Evolutionary conservation across 2,329 filamentous ascomycete genomes (phyloP).

Genomic region (Penicillium sp.): DNA sequence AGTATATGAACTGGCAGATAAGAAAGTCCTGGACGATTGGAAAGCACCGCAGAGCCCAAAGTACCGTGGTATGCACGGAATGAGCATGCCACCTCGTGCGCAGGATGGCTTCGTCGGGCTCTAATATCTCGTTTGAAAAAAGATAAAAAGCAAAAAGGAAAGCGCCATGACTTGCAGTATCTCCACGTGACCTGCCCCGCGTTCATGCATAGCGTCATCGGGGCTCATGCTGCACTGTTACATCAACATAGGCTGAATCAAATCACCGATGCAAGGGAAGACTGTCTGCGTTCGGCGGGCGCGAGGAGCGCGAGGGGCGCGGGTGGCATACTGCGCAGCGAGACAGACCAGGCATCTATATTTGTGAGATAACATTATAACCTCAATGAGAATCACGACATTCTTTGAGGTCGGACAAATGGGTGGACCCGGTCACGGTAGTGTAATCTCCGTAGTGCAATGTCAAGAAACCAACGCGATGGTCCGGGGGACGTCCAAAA

Average conservation of each 20-base stretch:
- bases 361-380: background rate
- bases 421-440: background rate
- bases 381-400: conserved; percentile 6
- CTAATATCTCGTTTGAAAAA: conserved; percentile 5
- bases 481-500: background rate
- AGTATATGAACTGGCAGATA: conserved; percentile 63
- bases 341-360: background rate
- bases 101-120: conserved; percentile 29
- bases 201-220: conserved; percentile 17
- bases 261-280: background rate
- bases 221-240: conserved; percentile 13
- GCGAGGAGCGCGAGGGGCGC: background rate
- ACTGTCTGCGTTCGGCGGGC: background rate
- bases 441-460: conserved; percentile 5
- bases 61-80: conserved; percentile 67
- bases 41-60: conserved; percentile 56
- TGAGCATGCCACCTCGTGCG: conserved; percentile 49
- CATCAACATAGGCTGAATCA: conserved; percentile 12
- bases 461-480: background rate
- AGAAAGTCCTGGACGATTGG: conserved; percentile 60
- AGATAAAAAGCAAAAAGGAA: background rate
- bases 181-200: conserved; percentile 20
- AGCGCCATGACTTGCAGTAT: conserved; percentile 6
- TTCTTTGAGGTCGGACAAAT: background rate
- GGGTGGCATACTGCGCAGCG: background rate